phyloP scores from a whole-genome alignment of 1,139 yeast species.

The Ogataea hybrid region DNA sequence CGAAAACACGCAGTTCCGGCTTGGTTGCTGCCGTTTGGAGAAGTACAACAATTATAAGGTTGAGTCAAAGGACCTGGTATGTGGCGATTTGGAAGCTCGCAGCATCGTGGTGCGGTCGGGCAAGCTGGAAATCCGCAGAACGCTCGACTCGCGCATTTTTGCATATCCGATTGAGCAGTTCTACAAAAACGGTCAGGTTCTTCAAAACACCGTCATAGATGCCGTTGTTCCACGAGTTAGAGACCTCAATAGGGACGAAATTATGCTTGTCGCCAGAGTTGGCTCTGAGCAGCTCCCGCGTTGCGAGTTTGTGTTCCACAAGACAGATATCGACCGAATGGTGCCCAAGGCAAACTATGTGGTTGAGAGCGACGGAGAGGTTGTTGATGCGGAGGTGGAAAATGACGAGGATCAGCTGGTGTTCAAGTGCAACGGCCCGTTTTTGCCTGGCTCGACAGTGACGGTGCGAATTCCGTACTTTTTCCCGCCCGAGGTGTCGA shows the following conservation, averaged over 20 bases:
- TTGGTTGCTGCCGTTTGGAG: constrained; percentile 4
- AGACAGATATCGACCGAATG: constrained; percentile 30
- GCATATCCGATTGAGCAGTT: constrained; percentile 20
- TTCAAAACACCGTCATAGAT: constrained; percentile 20
- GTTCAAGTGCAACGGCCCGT: constrained; percentile 12
- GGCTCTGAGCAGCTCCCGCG: constrained; percentile 21
- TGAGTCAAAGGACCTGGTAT: constrained; percentile 11
- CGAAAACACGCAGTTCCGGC: constrained; percentile 15
- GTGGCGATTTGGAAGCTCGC: constrained; percentile 25
- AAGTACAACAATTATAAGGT: constrained; percentile 9
- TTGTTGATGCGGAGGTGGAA: constrained; percentile 18
- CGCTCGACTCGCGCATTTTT: constrained; percentile 11
- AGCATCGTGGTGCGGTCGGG: constrained; percentile 29
- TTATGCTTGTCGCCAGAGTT: constrained; percentile 20
- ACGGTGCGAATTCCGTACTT: constrained; percentile 28
- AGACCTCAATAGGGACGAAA: constrained; percentile 26
- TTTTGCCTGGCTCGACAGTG: constrained; percentile 3
- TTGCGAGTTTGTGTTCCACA: constrained; percentile 21
- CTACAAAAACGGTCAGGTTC: constrained; percentile 2
- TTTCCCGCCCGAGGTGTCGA: constrained; percentile 33
- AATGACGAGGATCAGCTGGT: constrained; percentile 15
- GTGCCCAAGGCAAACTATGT: constrained; percentile 19
- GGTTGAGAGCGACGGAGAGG: constrained; percentile 9
- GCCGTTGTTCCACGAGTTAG: constrained; percentile 26
- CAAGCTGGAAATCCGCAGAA: constrained; percentile 21